Percentiles rank a stretch among this genome's conserved stretches.
Conservation (phyloP, 2,329 filamentous ascomycete genomes). For the Bisporella sp. region DNA sequence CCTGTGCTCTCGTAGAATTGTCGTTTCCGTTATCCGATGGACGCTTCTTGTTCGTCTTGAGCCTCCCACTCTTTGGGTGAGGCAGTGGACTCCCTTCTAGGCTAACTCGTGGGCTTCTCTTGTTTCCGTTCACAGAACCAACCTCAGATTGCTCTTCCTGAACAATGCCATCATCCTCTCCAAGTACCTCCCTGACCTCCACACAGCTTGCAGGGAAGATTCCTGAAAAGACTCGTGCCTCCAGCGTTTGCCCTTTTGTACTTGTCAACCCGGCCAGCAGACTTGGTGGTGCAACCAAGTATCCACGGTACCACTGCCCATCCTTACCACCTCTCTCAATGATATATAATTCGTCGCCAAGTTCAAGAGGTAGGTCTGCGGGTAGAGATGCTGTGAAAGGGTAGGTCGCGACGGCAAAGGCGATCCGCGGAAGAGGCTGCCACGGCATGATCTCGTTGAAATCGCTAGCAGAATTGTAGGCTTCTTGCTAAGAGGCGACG, state of each 20-base stretch:
- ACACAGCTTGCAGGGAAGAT: conserved; percentile 95
- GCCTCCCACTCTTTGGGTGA: conserved; percentile 10
- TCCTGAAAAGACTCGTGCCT: conserved; percentile 95
- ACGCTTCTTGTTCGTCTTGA: conserved; percentile 5
- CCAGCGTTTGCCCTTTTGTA: conserved; percentile 84
- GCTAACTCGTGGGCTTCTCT: not conserved
- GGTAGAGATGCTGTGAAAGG: conserved; percentile 83
- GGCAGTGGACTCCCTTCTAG: conserved; percentile 12
- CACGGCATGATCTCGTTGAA: conserved; percentile 64
- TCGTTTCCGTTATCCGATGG: not conserved
- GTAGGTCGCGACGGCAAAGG: conserved; percentile 93
- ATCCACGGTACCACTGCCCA: conserved; percentile 89
- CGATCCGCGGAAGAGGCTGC: conserved; percentile 93
- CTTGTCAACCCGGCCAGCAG: conserved; percentile 87
- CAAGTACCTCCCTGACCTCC: conserved; percentile 86
- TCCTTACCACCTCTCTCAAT: conserved; percentile 87
- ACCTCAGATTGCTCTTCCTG: conserved; percentile 1
- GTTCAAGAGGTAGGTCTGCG: conserved; percentile 90
- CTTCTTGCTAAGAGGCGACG: no score
- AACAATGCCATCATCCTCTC: conserved; percentile 26
- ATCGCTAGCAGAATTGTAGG: no score
- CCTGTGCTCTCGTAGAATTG: not conserved
- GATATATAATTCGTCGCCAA: conserved; percentile 97
- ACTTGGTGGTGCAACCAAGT: conserved; percentile 89
- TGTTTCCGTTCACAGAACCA: conserved; percentile 8